Evolutionary conservation across 2,329 filamentous ascomycete genomes (phyloP).

Genomic region (Chrysosporium keratinophilum): DNA sequence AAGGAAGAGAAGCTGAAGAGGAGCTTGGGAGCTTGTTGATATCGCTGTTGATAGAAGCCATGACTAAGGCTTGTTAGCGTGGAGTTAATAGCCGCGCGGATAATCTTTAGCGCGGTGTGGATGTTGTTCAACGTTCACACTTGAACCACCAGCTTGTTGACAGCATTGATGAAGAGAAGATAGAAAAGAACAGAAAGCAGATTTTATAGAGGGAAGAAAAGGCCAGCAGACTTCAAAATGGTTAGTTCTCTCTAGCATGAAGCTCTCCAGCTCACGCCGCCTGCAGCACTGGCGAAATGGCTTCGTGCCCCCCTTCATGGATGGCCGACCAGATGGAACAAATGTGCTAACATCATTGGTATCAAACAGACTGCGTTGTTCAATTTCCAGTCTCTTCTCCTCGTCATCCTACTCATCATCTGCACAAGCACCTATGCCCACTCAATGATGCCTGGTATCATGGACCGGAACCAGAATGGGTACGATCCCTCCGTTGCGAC

Average conservation of each 20-base stretch:
- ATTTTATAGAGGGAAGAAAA: not conserved
- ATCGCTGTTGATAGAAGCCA: too few species aligned
- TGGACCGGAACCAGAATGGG: slow-evolving; percentile 90
- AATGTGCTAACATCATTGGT: not conserved
- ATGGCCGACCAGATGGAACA: not conserved
- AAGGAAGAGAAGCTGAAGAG: not conserved
- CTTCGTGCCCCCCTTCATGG: too few species aligned
- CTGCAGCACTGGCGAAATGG: not conserved
- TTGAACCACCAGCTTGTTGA: not conserved
- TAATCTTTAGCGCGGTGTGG: too few species aligned
- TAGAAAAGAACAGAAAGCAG: not conserved
- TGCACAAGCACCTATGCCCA: slow-evolving; percentile 94
- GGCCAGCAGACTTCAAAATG: not conserved
- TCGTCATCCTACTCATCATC: slow-evolving; percentile 88
- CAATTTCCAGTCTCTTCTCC: slow-evolving; percentile 94
- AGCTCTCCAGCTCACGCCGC: not conserved
- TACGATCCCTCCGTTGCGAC: slow-evolving; percentile 37
- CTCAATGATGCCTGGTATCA: slow-evolving; percentile 74
- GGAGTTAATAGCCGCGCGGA: too few species aligned
- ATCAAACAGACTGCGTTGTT: slow-evolving; percentile 76
- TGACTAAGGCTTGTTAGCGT: too few species aligned
- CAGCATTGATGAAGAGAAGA: not conserved
- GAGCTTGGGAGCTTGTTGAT: too few species aligned
- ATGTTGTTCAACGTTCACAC: too few species aligned
- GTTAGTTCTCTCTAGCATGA: not conserved